Conservation (phyloP, 1,139 yeast genomes). For the Geotrichum armillariae region DNA sequence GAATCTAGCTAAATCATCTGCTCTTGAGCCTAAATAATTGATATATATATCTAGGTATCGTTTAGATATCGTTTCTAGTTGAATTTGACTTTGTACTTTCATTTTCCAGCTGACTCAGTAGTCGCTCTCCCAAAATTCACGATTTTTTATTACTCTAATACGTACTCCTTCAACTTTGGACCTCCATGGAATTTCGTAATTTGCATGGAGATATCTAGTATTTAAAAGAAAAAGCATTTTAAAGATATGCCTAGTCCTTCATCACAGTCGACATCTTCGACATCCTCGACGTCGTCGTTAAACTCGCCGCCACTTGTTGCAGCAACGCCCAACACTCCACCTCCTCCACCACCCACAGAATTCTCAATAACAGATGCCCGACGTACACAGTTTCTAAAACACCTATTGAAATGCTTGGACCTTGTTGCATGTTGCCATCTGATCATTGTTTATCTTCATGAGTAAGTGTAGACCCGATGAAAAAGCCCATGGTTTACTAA, state of each 20-base stretch:
- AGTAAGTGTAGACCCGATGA: no score
- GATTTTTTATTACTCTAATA: no score
- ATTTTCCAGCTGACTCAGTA: conserved; percentile 17
- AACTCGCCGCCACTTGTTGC: not conserved
- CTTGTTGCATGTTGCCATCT: conserved; percentile 30
- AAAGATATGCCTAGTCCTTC: not conserved
- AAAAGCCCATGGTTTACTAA: no score
- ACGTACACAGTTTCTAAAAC: conserved; percentile 30
- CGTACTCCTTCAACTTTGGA: no score
- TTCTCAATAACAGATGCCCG: conserved; percentile 5
- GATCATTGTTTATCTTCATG: conserved; percentile 32
- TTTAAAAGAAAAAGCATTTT: no score
- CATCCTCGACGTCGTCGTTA: not conserved
- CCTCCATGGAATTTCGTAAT: no score
- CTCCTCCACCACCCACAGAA: not conserved
- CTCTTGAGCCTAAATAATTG: not conserved
- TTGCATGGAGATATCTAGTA: no score
- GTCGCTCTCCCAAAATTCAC: conserved; percentile 1
- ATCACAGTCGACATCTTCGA: not conserved
- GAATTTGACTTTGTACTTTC: not conserved
- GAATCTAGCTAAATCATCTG: conserved; percentile 19
- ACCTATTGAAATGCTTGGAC: conserved; percentile 29
- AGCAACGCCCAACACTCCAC: not conserved
- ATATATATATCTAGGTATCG: no score
- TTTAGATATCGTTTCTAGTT: no score